Base-by-base conservation (phyloP, 192 early-diverging fungal genomes). In the Entomortierella parvispora region DNA sequence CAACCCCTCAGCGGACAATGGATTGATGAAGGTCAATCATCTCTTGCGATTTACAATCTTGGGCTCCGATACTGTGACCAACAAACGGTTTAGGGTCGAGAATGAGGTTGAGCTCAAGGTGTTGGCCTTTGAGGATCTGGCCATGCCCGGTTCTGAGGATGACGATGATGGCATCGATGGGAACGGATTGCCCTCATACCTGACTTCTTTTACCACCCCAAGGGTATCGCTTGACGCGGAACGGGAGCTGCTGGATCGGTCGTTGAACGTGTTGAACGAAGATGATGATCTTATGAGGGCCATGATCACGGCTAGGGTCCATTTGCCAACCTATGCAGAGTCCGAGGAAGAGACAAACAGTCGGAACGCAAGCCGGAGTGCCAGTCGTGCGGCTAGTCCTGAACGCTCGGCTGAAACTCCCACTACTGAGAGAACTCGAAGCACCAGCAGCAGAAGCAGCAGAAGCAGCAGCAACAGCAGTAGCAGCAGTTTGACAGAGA, bases 261-360 rank as follows among this genome's bases (percentile, higher is more conserved):
- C 5, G 60, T n/a, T 40, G 37, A 12, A 40, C 7, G 40, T n/a
- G n/a, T n/a, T n/a, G 1, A 20, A 20, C 18, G 53, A 17, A 6
- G 74, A 77, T 23, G 66, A 77, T 22, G 61, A 68, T 37, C 37
- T 77, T 9, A 22, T 77, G 23, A 22, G 52, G 26, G 64, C 65
- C 14, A 44, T 71, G 25, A 37, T 57, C 8, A 32, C 56, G 8
- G 50, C 65, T 6, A 46, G 53, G 32, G 58, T 76, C 28, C 72
- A 76, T 29, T 29, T 76, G 12, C 72, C 72, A n/a, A 68, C 72
- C 3, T 76, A 76, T 62, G 72, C 58, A 49, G 72, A 76, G 31
- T 76, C 72, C 8, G 72, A 76, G 17, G 72, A 63, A 37, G 64
- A 62, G 4, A 62, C 53, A 25, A 43, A 57, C 54, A 76, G 72